Evolutionary conservation across 2,329 filamentous ascomycete species (phyloP).

Genomic region (Aspergillus pseudonomiae): DNA sequence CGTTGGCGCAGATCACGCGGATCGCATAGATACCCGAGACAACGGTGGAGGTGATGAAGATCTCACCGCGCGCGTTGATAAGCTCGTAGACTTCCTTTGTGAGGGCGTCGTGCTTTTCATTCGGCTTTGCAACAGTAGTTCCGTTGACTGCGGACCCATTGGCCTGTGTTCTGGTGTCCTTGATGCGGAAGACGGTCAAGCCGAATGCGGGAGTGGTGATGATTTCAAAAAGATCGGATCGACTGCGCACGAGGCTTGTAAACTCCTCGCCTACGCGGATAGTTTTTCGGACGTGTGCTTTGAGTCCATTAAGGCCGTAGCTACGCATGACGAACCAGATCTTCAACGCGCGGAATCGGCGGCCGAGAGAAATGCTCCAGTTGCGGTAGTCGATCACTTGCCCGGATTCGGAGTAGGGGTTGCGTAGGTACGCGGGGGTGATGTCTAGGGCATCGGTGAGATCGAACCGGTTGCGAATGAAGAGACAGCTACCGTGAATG

Average conservation of each 20-base stretch:
- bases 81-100: slow-evolving; percentile 76
- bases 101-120: slow-evolving; percentile 63
- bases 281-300: slow-evolving; percentile 70
- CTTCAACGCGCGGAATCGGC: slow-evolving; percentile 86
- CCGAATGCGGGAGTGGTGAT: slow-evolving; percentile 75
- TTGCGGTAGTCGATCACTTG: slow-evolving; percentile 93
- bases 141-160: slow-evolving; percentile 17
- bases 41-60: slow-evolving; percentile 80
- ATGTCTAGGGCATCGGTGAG: slow-evolving; percentile 80
- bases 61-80: slow-evolving; percentile 73
- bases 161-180: slow-evolving; percentile 38
- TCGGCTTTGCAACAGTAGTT: slow-evolving; percentile 28
- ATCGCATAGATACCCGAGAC: slow-evolving; percentile 77
- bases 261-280: slow-evolving; percentile 73
- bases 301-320: slow-evolving; percentile 77
- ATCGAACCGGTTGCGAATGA: slow-evolving; percentile 72
- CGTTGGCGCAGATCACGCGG: slow-evolving; percentile 74
- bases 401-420: slow-evolving; percentile 76
- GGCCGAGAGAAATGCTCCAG: slow-evolving; percentile 93
- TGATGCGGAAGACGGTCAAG: slow-evolving; percentile 74
- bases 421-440: slow-evolving; percentile 79
- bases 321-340: slow-evolving; percentile 91
- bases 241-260: slow-evolving; percentile 58
- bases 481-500: slow-evolving; percentile 64
- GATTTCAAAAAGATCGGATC: slow-evolving; percentile 74